A percentile compares a stretch with the other conserved stretches of the same genome.
Conservation (phyloP, 2,329 filamentous ascomycete species). For the Epichloe amarillans region DNA sequence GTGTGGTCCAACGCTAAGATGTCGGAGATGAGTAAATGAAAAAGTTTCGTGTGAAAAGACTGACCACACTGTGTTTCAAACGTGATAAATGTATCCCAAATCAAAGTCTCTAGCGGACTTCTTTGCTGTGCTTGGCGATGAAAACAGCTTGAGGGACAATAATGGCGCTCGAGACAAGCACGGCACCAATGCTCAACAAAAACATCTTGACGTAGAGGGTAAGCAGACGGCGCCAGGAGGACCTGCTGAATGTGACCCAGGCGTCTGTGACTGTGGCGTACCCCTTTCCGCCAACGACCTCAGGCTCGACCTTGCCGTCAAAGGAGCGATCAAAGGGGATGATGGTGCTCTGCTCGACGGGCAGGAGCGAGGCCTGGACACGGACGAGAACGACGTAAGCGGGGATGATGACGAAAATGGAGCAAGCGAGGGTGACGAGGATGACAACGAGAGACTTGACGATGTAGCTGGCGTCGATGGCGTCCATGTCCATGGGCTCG, state of each 20-base stretch:
- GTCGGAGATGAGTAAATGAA: no score
- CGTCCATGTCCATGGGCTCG: conserved; percentile 18
- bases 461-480: conserved; percentile 16
- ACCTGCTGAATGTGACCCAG: conserved; percentile 63
- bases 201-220: conserved; percentile 64
- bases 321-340: conserved; percentile 86
- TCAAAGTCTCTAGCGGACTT: neutral
- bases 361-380: conserved; percentile 75
- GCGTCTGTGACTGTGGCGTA: conserved; percentile 61
- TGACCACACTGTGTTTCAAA: no score
- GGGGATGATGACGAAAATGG: conserved; percentile 58
- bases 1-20: neutral
- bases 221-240: conserved; percentile 59
- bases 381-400: conserved; percentile 65
- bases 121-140: conserved; percentile 14
- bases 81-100: neutral
- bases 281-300: conserved; percentile 58
- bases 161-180: conserved; percentile 30
- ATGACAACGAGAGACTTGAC: conserved; percentile 33
- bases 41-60: no score
- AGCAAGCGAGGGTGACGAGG: conserved; percentile 33
- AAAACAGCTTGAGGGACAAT: conserved; percentile 39
- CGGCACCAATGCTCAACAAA: conserved; percentile 35
- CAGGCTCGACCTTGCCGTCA: conserved; percentile 61
- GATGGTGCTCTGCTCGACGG: conserved; percentile 69